Conservation (phyloP, 164 flowering plant genomes). For the Magnolia changhungtana region DNA sequence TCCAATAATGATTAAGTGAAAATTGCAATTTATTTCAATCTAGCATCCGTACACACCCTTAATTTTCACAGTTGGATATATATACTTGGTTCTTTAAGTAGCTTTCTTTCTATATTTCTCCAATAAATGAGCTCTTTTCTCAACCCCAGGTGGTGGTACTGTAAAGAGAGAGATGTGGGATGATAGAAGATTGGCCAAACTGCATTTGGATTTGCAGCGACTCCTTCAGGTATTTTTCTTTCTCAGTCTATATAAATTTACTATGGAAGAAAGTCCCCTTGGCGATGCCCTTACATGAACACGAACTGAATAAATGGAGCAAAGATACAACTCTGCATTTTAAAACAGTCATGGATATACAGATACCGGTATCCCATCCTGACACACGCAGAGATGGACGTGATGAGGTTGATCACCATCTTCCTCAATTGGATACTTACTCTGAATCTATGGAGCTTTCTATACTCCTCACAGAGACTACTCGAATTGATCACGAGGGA, state of each 20-base stretch:
- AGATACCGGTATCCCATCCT: no score
- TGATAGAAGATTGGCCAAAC: conserved; percentile 83
- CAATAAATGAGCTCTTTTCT: background rate
- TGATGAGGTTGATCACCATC: no score
- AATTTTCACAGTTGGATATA: no score
- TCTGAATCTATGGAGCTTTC: no score
- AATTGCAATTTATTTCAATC: no score
- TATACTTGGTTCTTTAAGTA: background rate
- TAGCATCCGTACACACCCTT: no score
- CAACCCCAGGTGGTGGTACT: conserved; percentile 76
- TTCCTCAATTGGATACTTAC: no score
- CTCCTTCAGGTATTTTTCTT: conserved; percentile 64
- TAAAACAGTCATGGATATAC: background rate
- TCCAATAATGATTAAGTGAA: no score
- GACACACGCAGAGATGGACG: no score
- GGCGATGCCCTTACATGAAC: background rate
- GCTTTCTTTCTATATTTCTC: background rate
- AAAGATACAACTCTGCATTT: background rate
- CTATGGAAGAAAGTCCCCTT: no score
- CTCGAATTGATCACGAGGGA: no score
- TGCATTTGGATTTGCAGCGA: conserved; percentile 92
- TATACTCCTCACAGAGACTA: no score
- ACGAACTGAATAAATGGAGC: background rate
- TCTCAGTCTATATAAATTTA: background rate
- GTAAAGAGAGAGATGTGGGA: conserved; percentile 89